Conservation (phyloP, 1,284 basidiomycete species). For the Ganoderma leucocontextum region DNA sequence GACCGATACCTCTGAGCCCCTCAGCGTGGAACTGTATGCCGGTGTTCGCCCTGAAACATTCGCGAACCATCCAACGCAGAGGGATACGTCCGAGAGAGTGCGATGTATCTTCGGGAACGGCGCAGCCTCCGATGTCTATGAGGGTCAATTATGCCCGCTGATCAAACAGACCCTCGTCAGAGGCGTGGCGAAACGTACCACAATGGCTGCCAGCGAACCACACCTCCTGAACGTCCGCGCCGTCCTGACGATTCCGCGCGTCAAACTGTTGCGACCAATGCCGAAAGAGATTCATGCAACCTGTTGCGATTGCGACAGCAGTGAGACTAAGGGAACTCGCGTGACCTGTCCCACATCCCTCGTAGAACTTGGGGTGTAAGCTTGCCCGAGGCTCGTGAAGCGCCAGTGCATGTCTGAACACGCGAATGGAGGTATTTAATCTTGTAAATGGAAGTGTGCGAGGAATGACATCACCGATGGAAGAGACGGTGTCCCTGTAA, state of each 20-base stretch:
- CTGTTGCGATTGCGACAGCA: too few relatives aligned
- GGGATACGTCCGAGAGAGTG: slow-evolving; percentile 66
- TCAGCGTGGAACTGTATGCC: slow-evolving; percentile 51
- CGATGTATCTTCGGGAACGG: slow-evolving; percentile 57
- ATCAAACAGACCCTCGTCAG: background rate
- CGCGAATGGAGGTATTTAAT: slow-evolving; percentile 63
- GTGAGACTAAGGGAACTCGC: too few relatives aligned
- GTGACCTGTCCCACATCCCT: slow-evolving; percentile 22
- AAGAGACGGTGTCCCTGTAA: slow-evolving; percentile 55
- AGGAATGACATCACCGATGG: slow-evolving; percentile 52
- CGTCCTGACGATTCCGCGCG: slow-evolving; percentile 21
- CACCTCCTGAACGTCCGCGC: slow-evolving; percentile 59
- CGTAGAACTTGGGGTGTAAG: slow-evolving; percentile 59
- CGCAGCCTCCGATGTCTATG: slow-evolving; percentile 62
- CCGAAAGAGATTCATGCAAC: background rate
- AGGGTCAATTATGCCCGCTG: too few relatives aligned
- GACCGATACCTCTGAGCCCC: slow-evolving; percentile 54
- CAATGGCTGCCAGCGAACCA: slow-evolving; percentile 62
- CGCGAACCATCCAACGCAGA: slow-evolving; percentile 72
- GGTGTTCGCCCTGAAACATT: slow-evolving; percentile 54
- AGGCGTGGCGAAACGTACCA: slow-evolving; percentile 44
- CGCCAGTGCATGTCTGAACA: slow-evolving; percentile 72
- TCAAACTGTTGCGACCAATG: background rate
- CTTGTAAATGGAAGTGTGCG: slow-evolving; percentile 61
- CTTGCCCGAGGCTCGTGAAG: slow-evolving; percentile 73